These are phyloP conservation scores for Sarocladiaceae sp. DNA, from an alignment of 2,329 filamentous ascomycete genomes.

Conservation along the genomic window DNA sequence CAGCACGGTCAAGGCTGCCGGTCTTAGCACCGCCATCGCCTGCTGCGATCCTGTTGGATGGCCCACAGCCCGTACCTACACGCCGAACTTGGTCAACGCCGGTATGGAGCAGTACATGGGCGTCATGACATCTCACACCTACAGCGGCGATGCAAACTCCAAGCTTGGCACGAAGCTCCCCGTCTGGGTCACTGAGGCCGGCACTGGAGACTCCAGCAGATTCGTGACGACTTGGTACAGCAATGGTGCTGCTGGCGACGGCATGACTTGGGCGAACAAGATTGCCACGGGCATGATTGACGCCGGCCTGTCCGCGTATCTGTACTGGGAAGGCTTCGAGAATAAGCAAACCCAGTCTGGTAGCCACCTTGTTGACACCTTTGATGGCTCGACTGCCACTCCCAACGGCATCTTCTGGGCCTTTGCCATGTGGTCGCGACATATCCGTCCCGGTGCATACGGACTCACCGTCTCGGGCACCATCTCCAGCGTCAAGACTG, in stretches of 20 bases:
- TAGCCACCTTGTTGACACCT: constrained; percentile 22
- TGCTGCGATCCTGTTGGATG: constrained; percentile 37
- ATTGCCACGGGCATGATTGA: constrained; percentile 45
- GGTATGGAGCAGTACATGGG: constrained; percentile 40
- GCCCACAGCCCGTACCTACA: constrained; percentile 30
- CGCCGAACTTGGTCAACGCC: constrained; percentile 28
- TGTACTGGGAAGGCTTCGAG: constrained; percentile 49
- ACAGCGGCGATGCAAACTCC: constrained; percentile 31
- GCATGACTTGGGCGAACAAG: constrained; percentile 51
- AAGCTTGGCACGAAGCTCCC: constrained; percentile 35
- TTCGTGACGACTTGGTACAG: constrained; percentile 38
- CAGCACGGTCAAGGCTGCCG: constrained; percentile 23
- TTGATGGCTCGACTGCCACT: constrained; percentile 16
- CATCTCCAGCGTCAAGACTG: constrained; percentile 23
- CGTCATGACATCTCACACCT: constrained; percentile 35
- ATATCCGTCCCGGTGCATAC: constrained; percentile 32
- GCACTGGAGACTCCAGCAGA: not conserved
- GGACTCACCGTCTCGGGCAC: constrained; percentile 24
- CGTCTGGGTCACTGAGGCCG: constrained; percentile 47
- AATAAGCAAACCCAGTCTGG: constrained; percentile 22
- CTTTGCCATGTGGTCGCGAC: constrained; percentile 35
- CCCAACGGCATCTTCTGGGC: constrained; percentile 27
- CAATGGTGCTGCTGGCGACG: constrained; percentile 43
- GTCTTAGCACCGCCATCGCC: constrained; percentile 22
- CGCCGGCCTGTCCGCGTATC: constrained; percentile 44